phyloP scores from a whole-genome alignment of 768 basidiomycete species.

The Mrakia blollopis region DNA sequence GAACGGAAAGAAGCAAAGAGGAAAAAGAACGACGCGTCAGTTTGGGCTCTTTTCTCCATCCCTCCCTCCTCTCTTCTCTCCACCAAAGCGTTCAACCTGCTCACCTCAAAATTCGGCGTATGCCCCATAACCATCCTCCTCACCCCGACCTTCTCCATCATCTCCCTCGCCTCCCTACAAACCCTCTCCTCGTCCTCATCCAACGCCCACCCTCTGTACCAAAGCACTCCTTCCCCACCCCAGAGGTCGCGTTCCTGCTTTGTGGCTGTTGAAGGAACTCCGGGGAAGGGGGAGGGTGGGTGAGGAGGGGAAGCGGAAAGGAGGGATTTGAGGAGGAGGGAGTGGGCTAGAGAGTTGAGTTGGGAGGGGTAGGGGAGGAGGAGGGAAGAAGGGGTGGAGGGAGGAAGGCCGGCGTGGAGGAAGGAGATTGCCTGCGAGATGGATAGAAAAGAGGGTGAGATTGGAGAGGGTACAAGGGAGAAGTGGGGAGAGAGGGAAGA shows the following conservation, averaged over 20 bases:
- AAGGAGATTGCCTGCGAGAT: conserved; percentile 57
- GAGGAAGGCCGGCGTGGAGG: conserved; percentile 85
- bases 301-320: conserved; percentile 58
- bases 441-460: neutral
- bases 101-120: conserved; percentile 77
- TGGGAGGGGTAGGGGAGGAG: conserved; percentile 74
- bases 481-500: conserved; percentile 43
- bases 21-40: neutral
- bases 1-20: neutral
- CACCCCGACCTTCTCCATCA: conserved; percentile 60
- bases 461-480: neutral
- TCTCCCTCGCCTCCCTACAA: conserved; percentile 54
- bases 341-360: conserved; percentile 70
- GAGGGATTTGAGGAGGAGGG: conserved; percentile 68
- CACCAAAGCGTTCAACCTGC: conserved; percentile 33
- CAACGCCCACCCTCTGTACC: conserved; percentile 92
- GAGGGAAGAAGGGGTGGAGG: conserved; percentile 53
- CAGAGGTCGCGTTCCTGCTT: conserved; percentile 17
- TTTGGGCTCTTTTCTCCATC: too few species aligned
- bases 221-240: conserved; percentile 47
- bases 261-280: conserved; percentile 17
- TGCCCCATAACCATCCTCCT: conserved; percentile 58
- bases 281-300: conserved; percentile 48
- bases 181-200: conserved; percentile 55
- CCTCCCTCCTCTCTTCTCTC: too few species aligned